Conservation (phyloP, 2,329 filamentous ascomycete genomes). For the Colletotrichum musae region DNA sequence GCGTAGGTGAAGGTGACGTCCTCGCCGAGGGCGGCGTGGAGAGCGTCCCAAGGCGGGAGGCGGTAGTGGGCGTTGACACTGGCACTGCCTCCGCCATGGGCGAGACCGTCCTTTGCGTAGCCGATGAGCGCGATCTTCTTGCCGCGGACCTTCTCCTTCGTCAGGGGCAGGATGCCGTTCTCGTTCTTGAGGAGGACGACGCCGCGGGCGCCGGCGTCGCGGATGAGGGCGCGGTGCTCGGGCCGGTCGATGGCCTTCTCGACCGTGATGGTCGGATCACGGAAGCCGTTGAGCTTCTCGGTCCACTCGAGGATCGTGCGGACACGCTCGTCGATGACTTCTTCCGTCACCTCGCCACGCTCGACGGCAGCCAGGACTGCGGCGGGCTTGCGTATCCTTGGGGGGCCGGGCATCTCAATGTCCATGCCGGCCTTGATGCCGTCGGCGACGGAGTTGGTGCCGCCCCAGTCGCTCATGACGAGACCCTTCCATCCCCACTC, state of each 20-base stretch:
- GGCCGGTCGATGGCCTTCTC: slow-evolving; percentile 58
- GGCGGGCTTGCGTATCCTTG: slow-evolving; percentile 44
- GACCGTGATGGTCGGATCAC: slow-evolving; percentile 52
- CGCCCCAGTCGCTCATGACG: slow-evolving; percentile 79
- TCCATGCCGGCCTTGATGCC: slow-evolving; percentile 83
- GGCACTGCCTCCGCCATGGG: slow-evolving; percentile 48
- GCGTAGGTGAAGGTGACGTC: slow-evolving; percentile 61
- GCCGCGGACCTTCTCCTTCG: slow-evolving; percentile 57
- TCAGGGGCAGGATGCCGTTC: slow-evolving; percentile 70
- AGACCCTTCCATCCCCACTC: slow-evolving; percentile 85
- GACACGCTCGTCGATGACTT: slow-evolving; percentile 42
- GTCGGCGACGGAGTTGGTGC: slow-evolving; percentile 81
- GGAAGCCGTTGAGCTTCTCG: slow-evolving; percentile 50
- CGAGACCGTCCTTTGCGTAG: slow-evolving; percentile 59
- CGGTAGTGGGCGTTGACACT: slow-evolving; percentile 61
- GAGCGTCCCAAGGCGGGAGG: slow-evolving; percentile 68
- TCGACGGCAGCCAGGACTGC: slow-evolving; percentile 45
- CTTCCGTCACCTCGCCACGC: slow-evolving; percentile 43
- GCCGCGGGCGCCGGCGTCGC: slow-evolving; percentile 69
- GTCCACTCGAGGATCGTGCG: slow-evolving; percentile 52
- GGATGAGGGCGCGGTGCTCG: slow-evolving; percentile 68
- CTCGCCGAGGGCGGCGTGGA: slow-evolving; percentile 68
- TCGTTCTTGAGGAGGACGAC: slow-evolving; percentile 83
- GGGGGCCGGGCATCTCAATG: slow-evolving; percentile 70
- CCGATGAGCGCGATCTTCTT: slow-evolving; percentile 49